These are phyloP conservation scores for Phytophthora pinifolia DNA, from an alignment of 352 stramenopile species.

Conservation along the genomic window DNA sequence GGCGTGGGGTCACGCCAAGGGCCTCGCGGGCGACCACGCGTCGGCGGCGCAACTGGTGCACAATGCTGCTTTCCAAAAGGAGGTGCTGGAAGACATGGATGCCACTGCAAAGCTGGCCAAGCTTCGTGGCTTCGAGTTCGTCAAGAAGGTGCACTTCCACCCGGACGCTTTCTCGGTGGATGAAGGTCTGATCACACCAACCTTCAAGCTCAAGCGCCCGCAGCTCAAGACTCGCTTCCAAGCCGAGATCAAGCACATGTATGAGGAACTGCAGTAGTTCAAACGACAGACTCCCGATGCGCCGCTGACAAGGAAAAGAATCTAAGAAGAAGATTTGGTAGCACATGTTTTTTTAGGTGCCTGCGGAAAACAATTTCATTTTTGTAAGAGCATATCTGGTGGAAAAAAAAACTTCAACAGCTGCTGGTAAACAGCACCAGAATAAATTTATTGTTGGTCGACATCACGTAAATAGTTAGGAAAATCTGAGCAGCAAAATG, in stretches of 20 bases:
- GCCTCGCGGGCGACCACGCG: conserved; percentile 34
- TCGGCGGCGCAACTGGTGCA: conserved; percentile 39
- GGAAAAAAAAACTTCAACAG: no score
- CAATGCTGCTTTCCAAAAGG: conserved; percentile 50
- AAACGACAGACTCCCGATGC: background rate
- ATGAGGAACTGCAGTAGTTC: conserved; percentile 37
- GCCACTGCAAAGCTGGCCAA: conserved; percentile 47
- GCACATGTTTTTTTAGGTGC: no score
- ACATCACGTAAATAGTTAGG: no score
- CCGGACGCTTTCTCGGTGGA: conserved; percentile 87
- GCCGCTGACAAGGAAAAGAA: no score
- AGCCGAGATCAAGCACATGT: conserved; percentile 52
- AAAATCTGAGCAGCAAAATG: conserved; percentile 13
- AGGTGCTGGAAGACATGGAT: conserved; percentile 78
- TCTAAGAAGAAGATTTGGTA: no score
- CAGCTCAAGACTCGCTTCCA: conserved; percentile 59
- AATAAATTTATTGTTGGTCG: no score
- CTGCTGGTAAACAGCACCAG: no score
- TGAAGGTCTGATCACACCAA: conserved; percentile 93
- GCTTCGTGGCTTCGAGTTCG: conserved; percentile 92
- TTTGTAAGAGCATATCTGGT: no score
- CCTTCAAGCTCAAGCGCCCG: conserved; percentile 94
- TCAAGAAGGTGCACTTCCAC: conserved; percentile 89
- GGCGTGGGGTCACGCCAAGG: conserved; percentile 42
- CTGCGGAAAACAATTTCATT: no score